A percentile compares a stretch with the other conserved stretches of the same genome.
Conservation (phyloP, 352 stramenopile genomes). For the Phytophthora pistaciae region DNA sequence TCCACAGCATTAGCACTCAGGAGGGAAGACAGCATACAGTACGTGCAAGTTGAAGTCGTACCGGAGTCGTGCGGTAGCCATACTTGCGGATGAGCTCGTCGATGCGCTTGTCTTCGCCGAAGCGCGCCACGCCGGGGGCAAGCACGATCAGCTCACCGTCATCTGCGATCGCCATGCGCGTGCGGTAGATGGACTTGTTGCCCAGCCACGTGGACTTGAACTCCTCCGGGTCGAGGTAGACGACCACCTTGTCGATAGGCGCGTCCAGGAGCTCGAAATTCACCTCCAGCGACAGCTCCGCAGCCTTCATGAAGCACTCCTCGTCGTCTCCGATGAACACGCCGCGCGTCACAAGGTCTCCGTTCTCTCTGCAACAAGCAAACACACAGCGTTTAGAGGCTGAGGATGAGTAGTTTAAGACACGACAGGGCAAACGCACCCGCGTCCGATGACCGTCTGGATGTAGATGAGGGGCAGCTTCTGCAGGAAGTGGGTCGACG, state of each 20-base stretch:
- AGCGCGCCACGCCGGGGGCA: conserved; percentile 93
- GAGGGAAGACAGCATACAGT: neutral
- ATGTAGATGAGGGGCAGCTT: conserved; percentile 96
- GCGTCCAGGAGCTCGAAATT: conserved; percentile 97
- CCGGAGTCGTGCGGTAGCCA: conserved; percentile 96
- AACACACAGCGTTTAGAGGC: neutral
- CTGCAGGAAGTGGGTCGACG: conserved; percentile 92
- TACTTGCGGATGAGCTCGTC: conserved; percentile 97
- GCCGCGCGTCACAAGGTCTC: conserved; percentile 85
- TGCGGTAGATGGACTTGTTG: conserved; percentile 99
- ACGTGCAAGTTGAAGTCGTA: conserved; percentile 37
- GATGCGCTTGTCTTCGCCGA: conserved; percentile 96
- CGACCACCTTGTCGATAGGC: conserved; percentile 94
- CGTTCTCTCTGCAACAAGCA: conserved; percentile 43
- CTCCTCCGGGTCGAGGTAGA: conserved; percentile 96
- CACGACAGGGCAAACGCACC: conserved; percentile 25
- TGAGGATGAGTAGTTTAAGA: neutral
- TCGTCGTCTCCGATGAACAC: conserved; percentile 97
- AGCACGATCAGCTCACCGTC: conserved; percentile 96
- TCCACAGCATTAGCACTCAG: conserved; percentile 6
- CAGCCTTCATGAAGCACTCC: conserved; percentile 95
- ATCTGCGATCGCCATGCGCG: conserved; percentile 97
- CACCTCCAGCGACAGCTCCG: conserved; percentile 94
- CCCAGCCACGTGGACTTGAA: conserved; percentile 99
- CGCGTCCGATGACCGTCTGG: conserved; percentile 94